Evolutionary conservation across 768 basidiomycete species (phyloP).

Genomic region (Tulasnella sp.): DNA sequence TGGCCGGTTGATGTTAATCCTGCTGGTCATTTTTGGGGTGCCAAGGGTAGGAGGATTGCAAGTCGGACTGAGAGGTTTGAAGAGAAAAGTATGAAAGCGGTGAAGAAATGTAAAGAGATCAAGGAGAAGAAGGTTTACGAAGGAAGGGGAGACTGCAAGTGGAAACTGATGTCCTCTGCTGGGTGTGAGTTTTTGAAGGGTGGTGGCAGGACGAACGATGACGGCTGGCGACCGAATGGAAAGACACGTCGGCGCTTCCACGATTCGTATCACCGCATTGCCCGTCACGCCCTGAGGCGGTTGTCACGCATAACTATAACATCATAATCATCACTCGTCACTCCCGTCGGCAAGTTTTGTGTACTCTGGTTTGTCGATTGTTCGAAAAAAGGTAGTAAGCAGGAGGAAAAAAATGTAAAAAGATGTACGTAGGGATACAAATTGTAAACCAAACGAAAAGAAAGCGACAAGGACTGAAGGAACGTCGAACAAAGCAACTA

Average conservation of each 20-base stretch:
- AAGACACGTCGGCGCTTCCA: not conserved
- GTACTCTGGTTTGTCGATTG: not conserved
- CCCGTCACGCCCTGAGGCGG: not conserved
- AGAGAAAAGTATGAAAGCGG: not conserved
- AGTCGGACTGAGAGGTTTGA: not conserved
- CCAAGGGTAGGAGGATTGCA: not conserved
- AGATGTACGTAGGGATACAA: constrained; percentile 14
- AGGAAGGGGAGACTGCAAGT: constrained; percentile 15
- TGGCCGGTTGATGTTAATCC: constrained; percentile 31
- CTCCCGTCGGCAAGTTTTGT: not conserved
- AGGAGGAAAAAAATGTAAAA: not conserved
- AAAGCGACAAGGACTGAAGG: not conserved
- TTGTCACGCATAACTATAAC: not conserved
- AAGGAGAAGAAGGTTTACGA: not conserved
- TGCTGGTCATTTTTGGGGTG: constrained; percentile 25
- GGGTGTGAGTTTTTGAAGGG: not conserved
- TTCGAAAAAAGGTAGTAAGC: not conserved
- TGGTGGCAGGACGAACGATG: not conserved
- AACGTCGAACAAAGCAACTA: not conserved
- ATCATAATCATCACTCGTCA: not conserved
- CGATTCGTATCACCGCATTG: not conserved
- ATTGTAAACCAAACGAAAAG: constrained; percentile 13
- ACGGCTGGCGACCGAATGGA: not conserved
- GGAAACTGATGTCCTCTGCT: not conserved
- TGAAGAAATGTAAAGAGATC: not conserved